Evolutionary conservation across 306 rosid genomes (phyloP), one percentile per base, ranked within the genome.

Genomic region (Medicago arabica): DNA sequence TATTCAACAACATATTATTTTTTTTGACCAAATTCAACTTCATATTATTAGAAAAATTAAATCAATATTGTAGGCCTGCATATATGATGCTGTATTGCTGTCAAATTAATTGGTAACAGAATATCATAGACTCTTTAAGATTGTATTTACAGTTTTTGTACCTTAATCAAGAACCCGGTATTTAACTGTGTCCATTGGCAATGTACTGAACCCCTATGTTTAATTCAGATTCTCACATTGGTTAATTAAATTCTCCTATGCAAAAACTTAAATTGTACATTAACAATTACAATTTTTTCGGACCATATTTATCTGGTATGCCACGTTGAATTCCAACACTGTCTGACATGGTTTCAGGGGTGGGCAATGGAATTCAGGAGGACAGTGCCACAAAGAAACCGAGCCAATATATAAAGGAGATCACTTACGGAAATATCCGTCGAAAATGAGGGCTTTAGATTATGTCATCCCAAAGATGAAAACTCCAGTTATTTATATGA

Each of bases 281-380:
- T 49, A 55, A n/a, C 70, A 50, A 40, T 67, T 17, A 18, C 67
- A 54, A 31, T 55, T 6, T 46, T 46, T 25, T 40, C 21, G 46
- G 39, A 49, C 63, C 50, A 44, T 14, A 44, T 11, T 44, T 15
- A 4, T 12, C 51, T 12, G 16, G 23, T 25, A 57, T 47, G 65
- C 61, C 72, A 7, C 57, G 2, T 21, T 18, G 40, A 49, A 43
- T 77, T 79, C 3, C 53, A 65, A 19, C 72, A 51, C 23, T 75
- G 16, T 72, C 41, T 67, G 41, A 80, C 70, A 23, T 85, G 77
- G 49, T 74, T 84, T 87, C 89, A 96, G 99, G 15, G 93, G 98
- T 64, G 99, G 99, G 43, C 93, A 85, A 46, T 96, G 99, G 99
- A 92, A 96, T 75, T 92, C 99, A 1, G 97, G 99, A 51, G 99